Evolutionary conservation across 2,329 filamentous ascomycete species (phyloP).

Genomic region (Talaromyces pinophilus): DNA sequence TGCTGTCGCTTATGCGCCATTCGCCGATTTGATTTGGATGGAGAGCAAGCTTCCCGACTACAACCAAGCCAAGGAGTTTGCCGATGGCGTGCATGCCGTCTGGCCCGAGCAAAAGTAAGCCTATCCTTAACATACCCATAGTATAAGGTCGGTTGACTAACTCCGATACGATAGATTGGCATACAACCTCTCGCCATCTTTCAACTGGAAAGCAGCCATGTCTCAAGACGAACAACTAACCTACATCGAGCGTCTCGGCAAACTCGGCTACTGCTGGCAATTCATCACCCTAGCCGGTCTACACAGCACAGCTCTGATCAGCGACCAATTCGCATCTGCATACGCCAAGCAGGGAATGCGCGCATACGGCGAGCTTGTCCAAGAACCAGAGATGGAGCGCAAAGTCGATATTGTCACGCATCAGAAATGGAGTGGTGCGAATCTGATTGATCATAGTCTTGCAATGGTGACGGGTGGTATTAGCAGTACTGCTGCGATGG

Average conservation of each 20-base stretch:
- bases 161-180: conserved; percentile 63
- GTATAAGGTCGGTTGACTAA: neutral
- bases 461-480: conserved; percentile 97
- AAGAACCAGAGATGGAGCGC: conserved; percentile 93
- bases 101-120: conserved; percentile 94
- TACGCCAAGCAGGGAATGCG: conserved; percentile 86
- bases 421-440: conserved; percentile 97
- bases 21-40: conserved; percentile 98
- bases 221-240: conserved; percentile 88
- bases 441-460: conserved; percentile 89
- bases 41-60: conserved; percentile 96
- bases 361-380: conserved; percentile 93
- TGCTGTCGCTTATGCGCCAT: conserved; percentile 87
- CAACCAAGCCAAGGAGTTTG: conserved; percentile 88
- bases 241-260: conserved; percentile 85
- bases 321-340: conserved; percentile 81
- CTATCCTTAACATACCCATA: neutral
- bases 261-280: conserved; percentile 97
- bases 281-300: conserved; percentile 99
- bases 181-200: conserved; percentile 97
- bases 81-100: conserved; percentile 86
- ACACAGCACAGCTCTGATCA: conserved; percentile 92
- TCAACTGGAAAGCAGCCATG: conserved; percentile 99
- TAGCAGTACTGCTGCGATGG: conserved; percentile 92
- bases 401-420: conserved; percentile 95